These are phyloP conservation scores for Rosa multiflora DNA, from an alignment of 306 rosid genomes.

Conservation along the genomic window DNA sequence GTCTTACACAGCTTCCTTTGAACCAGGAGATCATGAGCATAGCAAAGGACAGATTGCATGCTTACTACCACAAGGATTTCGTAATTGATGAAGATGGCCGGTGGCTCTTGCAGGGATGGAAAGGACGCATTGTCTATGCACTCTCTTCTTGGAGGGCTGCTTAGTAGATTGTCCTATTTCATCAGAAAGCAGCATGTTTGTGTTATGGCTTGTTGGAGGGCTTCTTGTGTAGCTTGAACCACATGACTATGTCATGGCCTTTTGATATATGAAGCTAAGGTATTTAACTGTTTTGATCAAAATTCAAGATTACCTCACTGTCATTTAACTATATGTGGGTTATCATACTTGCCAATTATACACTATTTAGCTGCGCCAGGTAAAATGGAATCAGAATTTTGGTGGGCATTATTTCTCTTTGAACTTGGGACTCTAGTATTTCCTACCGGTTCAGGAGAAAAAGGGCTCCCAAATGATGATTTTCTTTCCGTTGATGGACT, in stretches of 20 bases:
- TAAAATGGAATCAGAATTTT: conserved; percentile 11
- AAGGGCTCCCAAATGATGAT: not conserved
- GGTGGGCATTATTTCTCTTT: not conserved
- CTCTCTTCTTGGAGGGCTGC: conserved; percentile 37
- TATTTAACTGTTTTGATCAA: conserved; percentile 3
- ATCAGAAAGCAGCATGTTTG: not conserved
- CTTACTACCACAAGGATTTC: conserved; percentile 36
- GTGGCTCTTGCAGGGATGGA: conserved; percentile 45
- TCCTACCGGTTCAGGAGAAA: not conserved
- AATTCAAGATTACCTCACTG: not conserved
- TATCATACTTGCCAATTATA: not conserved
- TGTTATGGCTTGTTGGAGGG: not conserved
- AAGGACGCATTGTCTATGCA: conserved; percentile 37
- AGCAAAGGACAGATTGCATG: conserved; percentile 31
- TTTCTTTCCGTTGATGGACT: not conserved
- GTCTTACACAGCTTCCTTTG: conserved; percentile 38
- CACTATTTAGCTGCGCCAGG: not conserved
- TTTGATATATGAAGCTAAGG: conserved; percentile 14
- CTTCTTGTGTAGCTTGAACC: not conserved
- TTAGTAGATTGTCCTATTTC: not conserved
- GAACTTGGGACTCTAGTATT: not conserved
- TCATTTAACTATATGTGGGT: not conserved
- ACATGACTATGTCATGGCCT: not conserved
- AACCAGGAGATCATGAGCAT: conserved; percentile 27
- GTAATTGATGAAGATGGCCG: conserved; percentile 32